Evolutionary conservation across 345 rosid species (phyloP), one percentile per base, ranked within the genome.

Genomic region (Salix viminalis): DNA sequence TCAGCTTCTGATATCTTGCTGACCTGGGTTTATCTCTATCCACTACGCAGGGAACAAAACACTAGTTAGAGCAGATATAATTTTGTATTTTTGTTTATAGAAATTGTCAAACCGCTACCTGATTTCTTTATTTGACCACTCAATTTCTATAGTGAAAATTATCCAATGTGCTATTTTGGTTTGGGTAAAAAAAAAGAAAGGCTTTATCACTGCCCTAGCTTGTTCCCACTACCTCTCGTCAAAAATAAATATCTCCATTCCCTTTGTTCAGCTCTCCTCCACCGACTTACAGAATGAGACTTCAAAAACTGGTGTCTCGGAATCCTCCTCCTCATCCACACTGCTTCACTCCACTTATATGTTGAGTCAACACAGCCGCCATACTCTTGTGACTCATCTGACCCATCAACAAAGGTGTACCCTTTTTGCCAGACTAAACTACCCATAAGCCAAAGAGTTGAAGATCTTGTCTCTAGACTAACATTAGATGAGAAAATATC

Each of bases 401-500:
- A 86, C 26, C 89, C 95, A 39, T 78, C 86, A 23, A 83, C 93
- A 15, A 80, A 80, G 42, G 76, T 80, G 67, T 86, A 81, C 73
- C 80, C 24, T 14, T 91, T 93, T 81, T 95, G 93, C 81, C 58
- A 84, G 69, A 81, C 91, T 12, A 48, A 85, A 62, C 88, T 95
- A 1, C 85, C 96, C 69, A 81, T 89, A 28, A 81, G 36, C 79
- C 81, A 68, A 19, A 86, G 97, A 71, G 96, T 79, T 7, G 75
- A 81, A 58, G 98, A 93, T 86, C 85, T 95, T 11, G 91, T 95
- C 71, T 89, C 88, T 24, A 77, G 93, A 73, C 85, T 95, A 73
- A 89, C 91, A 18, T 62, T 93, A 21, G 93, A 93, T 46, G 99
- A 93, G 84, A 93, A 95, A 72, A 85, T 90, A 73, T 84, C 91